Conservation (phyloP, 306 rosid species). For the Vigna trinervia region DNA sequence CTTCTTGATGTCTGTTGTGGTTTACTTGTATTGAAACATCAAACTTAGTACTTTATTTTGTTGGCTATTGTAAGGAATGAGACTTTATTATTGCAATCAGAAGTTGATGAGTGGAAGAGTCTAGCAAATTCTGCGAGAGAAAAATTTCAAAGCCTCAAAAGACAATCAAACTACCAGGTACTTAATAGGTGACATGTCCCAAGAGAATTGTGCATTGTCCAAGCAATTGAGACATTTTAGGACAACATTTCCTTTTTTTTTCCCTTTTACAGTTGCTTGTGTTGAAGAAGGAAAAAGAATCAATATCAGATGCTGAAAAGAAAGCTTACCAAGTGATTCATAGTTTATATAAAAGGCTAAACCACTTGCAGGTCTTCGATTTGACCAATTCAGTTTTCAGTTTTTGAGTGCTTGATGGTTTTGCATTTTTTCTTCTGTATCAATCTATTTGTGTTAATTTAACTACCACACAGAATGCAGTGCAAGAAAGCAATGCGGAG, state of each 20-base stretch:
- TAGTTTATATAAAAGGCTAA: constrained; percentile 39
- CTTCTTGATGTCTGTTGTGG: neutral
- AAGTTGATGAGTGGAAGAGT: constrained; percentile 37
- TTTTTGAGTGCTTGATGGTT: constrained; percentile 6
- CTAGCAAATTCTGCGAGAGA: constrained; percentile 38
- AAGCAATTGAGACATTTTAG: constrained; percentile 1
- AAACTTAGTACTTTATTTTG: neutral
- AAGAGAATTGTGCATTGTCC: neutral
- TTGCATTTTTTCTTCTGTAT: neutral
- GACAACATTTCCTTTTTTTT: constrained; percentile 15
- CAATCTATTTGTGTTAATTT: neutral
- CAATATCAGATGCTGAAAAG: constrained; percentile 40
- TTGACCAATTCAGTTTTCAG: neutral
- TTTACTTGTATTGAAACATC: neutral
- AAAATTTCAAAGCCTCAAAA: constrained; percentile 33
- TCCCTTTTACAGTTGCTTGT: constrained; percentile 22
- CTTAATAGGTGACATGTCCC: constrained; percentile 10
- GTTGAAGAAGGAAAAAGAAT: constrained; percentile 44
- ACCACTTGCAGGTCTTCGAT: constrained; percentile 43
- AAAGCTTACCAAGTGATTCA: constrained; percentile 35
- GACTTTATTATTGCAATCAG: constrained; percentile 29
- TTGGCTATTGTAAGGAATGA: constrained; percentile 40
- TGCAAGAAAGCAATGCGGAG: constrained; percentile 38
- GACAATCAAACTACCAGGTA: constrained; percentile 45
- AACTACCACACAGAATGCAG: constrained; percentile 25